These are phyloP conservation scores for Vanderwaltozyma yarrowii DNA, from an alignment of 805 yeast genomes.

Conservation along the genomic window DNA sequence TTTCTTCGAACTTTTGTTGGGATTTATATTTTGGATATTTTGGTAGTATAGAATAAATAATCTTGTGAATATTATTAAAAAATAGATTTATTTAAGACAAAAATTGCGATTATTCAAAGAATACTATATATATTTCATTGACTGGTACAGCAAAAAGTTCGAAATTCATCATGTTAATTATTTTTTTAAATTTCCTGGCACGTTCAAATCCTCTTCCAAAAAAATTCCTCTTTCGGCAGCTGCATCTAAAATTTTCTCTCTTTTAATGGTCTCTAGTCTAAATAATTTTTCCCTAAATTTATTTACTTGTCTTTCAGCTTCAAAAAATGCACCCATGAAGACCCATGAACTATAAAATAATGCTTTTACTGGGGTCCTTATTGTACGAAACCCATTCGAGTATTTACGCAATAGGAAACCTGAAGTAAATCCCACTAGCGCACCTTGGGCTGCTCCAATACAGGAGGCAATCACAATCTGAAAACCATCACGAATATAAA, in stretches of 20 bases:
- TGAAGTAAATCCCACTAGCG: slow-evolving; percentile 28
- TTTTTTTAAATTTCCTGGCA: neutral
- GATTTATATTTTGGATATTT: too few relatives aligned
- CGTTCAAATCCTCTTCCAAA: slow-evolving; percentile 27
- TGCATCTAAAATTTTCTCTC: slow-evolving; percentile 30
- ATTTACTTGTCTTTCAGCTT: slow-evolving; percentile 33
- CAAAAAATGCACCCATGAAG: slow-evolving; percentile 33
- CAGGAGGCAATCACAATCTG: slow-evolving; percentile 30
- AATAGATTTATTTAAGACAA: too few relatives aligned
- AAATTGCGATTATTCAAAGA: too few relatives aligned
- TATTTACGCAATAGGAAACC: slow-evolving; percentile 28
- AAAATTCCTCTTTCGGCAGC: slow-evolving; percentile 38
- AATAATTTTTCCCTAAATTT: slow-evolving; percentile 29
- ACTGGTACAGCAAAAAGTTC: too few relatives aligned
- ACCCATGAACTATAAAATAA: slow-evolving; percentile 35
- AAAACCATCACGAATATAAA: too few relatives aligned
- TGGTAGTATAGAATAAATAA: too few relatives aligned
- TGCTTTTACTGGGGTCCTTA: slow-evolving; percentile 33
- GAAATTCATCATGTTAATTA: too few relatives aligned
- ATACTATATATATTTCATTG: too few relatives aligned
- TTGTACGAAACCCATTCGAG: slow-evolving; percentile 28
- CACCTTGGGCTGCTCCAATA: slow-evolving; percentile 37
- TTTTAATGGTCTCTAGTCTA: slow-evolving; percentile 25
- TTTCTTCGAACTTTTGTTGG: too few relatives aligned
- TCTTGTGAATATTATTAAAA: too few relatives aligned